Conservation (phyloP, 2,329 filamentous ascomycete genomes). For the Fusarium clavum region DNA sequence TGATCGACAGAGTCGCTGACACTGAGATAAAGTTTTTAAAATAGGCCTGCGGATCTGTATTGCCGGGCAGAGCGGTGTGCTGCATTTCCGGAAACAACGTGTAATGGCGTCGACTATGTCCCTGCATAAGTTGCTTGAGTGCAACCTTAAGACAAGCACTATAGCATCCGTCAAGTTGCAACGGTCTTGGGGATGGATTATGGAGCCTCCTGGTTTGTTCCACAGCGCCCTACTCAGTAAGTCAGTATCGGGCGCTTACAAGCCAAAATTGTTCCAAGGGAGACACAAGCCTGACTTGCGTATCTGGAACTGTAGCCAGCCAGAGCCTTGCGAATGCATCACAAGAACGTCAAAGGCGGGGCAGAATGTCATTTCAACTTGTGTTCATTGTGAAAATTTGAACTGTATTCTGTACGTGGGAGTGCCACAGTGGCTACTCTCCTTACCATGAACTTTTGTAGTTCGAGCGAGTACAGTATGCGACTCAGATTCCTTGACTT, state of each 20-base stretch:
- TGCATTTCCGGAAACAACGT: slow-evolving; percentile 9
- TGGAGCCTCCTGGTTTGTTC: slow-evolving; percentile 10
- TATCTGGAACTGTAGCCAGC: slow-evolving; percentile 36
- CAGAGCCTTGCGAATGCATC: slow-evolving; percentile 22
- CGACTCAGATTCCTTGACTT: slow-evolving; percentile 7
- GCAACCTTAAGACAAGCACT: slow-evolving; percentile 20
- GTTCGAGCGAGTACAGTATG: slow-evolving; percentile 3
- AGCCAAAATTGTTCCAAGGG: background rate
- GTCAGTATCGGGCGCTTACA: slow-evolving; percentile 6
- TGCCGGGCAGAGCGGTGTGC: slow-evolving; percentile 30
- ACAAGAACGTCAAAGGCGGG: slow-evolving; percentile 27
- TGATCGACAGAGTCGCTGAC: slow-evolving; percentile 27
- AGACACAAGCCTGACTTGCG: slow-evolving; percentile 10
- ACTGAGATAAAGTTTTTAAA: slow-evolving; percentile 24
- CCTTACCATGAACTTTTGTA: slow-evolving; percentile 23
- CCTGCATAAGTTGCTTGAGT: slow-evolving; percentile 34
- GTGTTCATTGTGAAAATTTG: slow-evolving; percentile 6
- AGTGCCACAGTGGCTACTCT: slow-evolving; percentile 1
- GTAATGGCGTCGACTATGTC: slow-evolving; percentile 27
- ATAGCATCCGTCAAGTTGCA: slow-evolving; percentile 3
- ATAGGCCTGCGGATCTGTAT: slow-evolving; percentile 5
- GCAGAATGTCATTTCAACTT: slow-evolving; percentile 12
- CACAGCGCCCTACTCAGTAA: slow-evolving; percentile 5
- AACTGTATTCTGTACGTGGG: slow-evolving; percentile 5
- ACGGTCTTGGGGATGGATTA: background rate